A percentile compares a stretch with the other conserved stretches of the same genome.
Conservation (phyloP, 495 filamentous ascomycete genomes). For the Daldinia vernicosa region DNA sequence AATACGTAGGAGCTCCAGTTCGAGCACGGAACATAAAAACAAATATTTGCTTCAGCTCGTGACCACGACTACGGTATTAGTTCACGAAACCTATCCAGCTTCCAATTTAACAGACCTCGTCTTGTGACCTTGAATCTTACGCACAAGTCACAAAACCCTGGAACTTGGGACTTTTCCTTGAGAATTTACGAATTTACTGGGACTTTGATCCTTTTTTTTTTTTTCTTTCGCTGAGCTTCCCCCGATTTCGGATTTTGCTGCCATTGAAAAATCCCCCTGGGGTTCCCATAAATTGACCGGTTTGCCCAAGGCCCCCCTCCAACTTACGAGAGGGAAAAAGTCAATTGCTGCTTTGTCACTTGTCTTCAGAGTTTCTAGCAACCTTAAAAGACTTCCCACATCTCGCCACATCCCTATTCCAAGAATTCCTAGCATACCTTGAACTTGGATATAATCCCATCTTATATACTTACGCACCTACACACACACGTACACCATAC, state of each 20-base stretch:
- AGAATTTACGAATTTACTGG: neutral
- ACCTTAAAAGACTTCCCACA: slow-evolving; percentile 6
- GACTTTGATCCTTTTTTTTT: neutral
- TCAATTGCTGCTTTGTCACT: slow-evolving; percentile 6
- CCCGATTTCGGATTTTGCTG: slow-evolving; percentile 36
- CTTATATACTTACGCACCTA: slow-evolving; percentile 2
- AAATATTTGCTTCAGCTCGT: slow-evolving; percentile 26
- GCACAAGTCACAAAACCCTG: neutral
- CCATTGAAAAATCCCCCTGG: slow-evolving; percentile 8
- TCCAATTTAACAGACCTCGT: slow-evolving; percentile 30
- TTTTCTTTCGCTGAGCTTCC: slow-evolving; percentile 6
- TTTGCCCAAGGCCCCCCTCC: slow-evolving; percentile 17
- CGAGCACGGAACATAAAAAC: slow-evolving; percentile 22
- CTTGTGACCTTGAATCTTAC: slow-evolving; percentile 32
- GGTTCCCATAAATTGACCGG: slow-evolving; percentile 36
- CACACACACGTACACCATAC: neutral
- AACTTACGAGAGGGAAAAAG: slow-evolving; percentile 9
- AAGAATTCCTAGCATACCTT: neutral
- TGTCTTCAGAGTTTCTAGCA: slow-evolving; percentile 1
- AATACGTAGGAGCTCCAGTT: slow-evolving; percentile 13
- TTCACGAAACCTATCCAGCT: slow-evolving; percentile 20
- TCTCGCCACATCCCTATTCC: slow-evolving; percentile 5
- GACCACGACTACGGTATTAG: slow-evolving; percentile 20
- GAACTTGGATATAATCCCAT: neutral
- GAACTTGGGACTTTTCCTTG: neutral